These are phyloP conservation scores for Fraxinus nigra DNA, from an alignment of 305 asterid species.

Conservation along the genomic window DNA sequence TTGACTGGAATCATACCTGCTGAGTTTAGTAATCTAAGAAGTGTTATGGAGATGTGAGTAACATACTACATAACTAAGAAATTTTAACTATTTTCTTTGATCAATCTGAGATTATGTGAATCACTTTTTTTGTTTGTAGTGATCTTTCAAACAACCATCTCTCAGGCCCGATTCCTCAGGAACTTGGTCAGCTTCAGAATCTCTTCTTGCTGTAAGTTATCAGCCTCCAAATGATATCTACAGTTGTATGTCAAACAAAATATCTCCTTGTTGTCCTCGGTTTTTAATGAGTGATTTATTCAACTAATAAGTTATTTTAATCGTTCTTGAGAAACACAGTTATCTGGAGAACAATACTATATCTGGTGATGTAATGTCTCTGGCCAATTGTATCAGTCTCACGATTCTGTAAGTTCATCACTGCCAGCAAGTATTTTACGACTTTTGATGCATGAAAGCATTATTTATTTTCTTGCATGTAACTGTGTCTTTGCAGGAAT, in stretches of 20 bases:
- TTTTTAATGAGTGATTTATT: neutral
- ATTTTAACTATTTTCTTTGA: neutral
- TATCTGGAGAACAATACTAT: conserved; percentile 73
- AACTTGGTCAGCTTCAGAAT: conserved; percentile 86
- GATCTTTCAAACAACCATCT: conserved; percentile 84
- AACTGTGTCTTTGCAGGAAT: conserved; percentile 42
- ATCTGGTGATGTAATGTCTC: conserved; percentile 71
- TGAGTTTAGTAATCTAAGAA: conserved; percentile 90
- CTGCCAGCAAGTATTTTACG: neutral
- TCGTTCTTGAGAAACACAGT: conserved; percentile 35
- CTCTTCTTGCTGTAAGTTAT: conserved; percentile 70
- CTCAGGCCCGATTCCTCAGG: conserved; percentile 78
- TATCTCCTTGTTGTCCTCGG: neutral
- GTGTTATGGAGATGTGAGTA: conserved; percentile 88
- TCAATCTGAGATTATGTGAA: neutral
- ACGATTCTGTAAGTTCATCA: conserved; percentile 62
- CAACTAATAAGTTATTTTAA: neutral
- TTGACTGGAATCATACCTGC: conserved; percentile 72
- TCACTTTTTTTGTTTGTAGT: conserved; percentile 34
- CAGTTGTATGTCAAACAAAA: neutral
- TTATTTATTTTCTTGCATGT: neutral
- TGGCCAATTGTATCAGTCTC: conserved; percentile 72
- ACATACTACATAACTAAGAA: neutral
- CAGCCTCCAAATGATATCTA: neutral
- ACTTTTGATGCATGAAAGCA: neutral